These are phyloP conservation scores for Pyrus communis DNA, from an alignment of 306 rosid species.

Conservation along the genomic window DNA sequence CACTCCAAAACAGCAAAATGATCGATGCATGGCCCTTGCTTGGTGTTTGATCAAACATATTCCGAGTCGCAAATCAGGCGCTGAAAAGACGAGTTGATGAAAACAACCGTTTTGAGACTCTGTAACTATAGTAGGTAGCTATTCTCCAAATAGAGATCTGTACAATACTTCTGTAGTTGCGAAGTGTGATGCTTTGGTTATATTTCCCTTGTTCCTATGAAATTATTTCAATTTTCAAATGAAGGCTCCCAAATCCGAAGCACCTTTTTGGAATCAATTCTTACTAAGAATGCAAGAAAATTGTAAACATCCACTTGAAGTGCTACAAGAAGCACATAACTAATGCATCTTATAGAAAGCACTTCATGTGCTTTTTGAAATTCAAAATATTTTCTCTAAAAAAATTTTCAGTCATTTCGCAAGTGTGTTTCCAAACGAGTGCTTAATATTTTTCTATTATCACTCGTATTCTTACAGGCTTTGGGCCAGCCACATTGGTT, in stretches of 20 bases:
- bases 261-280: too few species aligned
- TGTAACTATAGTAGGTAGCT: not conserved
- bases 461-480: not conserved
- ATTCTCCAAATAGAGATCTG: not conserved
- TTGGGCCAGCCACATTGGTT: not conserved
- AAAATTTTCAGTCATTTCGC: too few species aligned
- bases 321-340: too few species aligned
- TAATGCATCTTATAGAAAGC: fast-evolving
- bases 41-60: conserved; percentile 2
- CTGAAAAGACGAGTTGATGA: conserved; percentile 1
- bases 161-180: not conserved
- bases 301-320: too few species aligned
- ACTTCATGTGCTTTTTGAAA: too few species aligned
- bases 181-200: not conserved
- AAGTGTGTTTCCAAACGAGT: too few species aligned
- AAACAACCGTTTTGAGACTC: not conserved
- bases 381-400: too few species aligned
- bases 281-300: too few species aligned
- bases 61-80: not conserved
- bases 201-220: not conserved
- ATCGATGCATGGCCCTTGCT: conserved; percentile 15
- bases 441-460: too few species aligned
- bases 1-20: conserved; percentile 71
- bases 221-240: not conserved
- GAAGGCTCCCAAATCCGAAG: not conserved